Base-by-base conservation (phyloP, 805 yeast species). In the Kregervanrija fluxuum region DNA sequence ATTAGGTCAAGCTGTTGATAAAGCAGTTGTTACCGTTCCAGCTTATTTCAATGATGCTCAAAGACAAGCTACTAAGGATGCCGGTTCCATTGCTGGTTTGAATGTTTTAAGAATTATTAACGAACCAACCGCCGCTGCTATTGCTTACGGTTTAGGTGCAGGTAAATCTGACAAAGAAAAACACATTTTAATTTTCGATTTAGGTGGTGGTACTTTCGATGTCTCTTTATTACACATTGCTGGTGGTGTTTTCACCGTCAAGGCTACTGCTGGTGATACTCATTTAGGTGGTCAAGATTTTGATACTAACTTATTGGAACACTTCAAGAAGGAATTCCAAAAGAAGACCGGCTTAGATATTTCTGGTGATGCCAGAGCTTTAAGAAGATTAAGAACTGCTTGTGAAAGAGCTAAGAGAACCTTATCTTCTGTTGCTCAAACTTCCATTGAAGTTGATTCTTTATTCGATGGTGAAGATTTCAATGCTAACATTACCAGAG, bases 201-300 rank as follows among this genome's bases (percentile, higher is more conserved):
- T 89, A 68, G 97, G 97, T 80, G 97, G 97, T 75, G 96, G 96
- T 81, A 89, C 96, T 67, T 89, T 89, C 75, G 97, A 89, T 85
- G 96, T 89, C 46, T 90, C 96, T 42, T 77, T 89, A 54, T 77
- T 89, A 67, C 81, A 90, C 67, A 86, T 89, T 64, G 95, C 88
- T 65, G 96, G 89, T 65, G 97, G 96, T 74, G 87, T 89, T 62
- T 89, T 89, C 78, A 91, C 89, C 69, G 97, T 89, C 61, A 89
- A 89, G 79, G 89, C 97, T 57, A 89, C 97, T 57, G 95, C 96
- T 62, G 98, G 98, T 87, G 96, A 90, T 77, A 90, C 98, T 60
- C 98, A 90, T 75, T 83, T 90, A 75, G 98, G 98, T 81, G 98
- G 98, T 80, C 96, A 90, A 79, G 98, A 90, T 75, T 90, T 90